Conservation (phyloP, 495 filamentous ascomycete species). For the Talaromyces ruber region DNA sequence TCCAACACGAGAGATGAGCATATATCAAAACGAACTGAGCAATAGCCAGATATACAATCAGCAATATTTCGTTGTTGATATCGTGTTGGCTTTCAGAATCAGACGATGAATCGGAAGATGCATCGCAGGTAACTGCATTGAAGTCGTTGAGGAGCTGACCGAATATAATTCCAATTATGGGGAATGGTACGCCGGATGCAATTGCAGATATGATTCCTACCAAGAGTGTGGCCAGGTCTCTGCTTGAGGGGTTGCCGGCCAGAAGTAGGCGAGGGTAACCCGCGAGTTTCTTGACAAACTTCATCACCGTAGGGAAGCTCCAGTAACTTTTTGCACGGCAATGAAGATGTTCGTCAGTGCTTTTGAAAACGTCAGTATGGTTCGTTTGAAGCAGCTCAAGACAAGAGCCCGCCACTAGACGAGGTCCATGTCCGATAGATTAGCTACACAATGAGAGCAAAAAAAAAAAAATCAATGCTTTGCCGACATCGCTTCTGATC, state of each 20-base stretch:
- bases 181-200: constrained; percentile 59
- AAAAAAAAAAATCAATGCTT: neutral
- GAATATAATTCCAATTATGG: constrained; percentile 59
- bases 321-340: neutral
- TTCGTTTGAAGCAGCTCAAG: neutral
- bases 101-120: constrained; percentile 13
- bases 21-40: constrained; percentile 56
- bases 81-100: constrained; percentile 22
- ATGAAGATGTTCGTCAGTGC: neutral
- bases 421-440: neutral
- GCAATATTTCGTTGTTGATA: constrained; percentile 50
- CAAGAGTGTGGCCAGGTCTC: constrained; percentile 40
- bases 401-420: neutral
- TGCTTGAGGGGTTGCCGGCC: constrained; percentile 26
- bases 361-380: neutral
- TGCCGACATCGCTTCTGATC: constrained; percentile 1
- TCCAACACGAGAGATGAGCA: constrained; percentile 45
- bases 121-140: constrained; percentile 47
- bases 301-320: constrained; percentile 11
- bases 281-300: constrained; percentile 23
- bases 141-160: constrained; percentile 60
- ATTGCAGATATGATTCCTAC: constrained; percentile 45
- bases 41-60: constrained; percentile 55
- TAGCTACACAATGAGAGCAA: neutral
- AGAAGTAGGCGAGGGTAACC: constrained; percentile 34